Evolutionary conservation across 805 yeast genomes (phyloP).

Genomic region (Candida pini): DNA sequence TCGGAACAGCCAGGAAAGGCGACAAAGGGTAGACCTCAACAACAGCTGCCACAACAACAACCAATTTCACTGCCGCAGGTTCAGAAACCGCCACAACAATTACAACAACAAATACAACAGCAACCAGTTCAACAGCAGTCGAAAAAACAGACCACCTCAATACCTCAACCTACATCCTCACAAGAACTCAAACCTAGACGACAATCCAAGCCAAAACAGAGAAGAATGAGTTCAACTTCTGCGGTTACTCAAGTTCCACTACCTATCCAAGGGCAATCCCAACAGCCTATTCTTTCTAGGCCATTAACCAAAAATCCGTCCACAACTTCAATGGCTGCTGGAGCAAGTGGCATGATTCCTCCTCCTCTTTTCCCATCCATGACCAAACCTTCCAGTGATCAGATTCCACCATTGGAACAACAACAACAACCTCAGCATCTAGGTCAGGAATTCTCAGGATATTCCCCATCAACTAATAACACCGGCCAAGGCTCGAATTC

Average conservation of each 20-base stretch:
- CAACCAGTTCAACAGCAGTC: constrained; percentile 1
- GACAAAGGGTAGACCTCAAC: not conserved
- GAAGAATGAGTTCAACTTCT: constrained; percentile 1
- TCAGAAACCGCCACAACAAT: not conserved
- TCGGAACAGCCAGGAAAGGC: not conserved
- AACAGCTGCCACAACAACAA: not conserved
- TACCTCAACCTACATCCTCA: no score
- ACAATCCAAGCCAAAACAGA: constrained; percentile 3
- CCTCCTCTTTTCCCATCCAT: constrained; percentile 22
- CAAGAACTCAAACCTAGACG: constrained; percentile 4
- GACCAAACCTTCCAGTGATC: not conserved
- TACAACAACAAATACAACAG: constrained; percentile 2
- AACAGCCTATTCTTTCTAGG: not conserved
- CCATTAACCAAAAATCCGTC: constrained; percentile 5
- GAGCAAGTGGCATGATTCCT: constrained; percentile 20
- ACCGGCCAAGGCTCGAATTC: constrained; percentile 7
- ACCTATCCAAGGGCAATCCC: not conserved
- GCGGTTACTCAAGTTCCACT: not conserved
- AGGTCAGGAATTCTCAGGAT: constrained; percentile 3
- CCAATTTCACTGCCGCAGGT: not conserved
- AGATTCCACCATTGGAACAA: not conserved
- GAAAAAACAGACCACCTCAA: not conserved
- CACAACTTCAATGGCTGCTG: constrained; percentile 22
- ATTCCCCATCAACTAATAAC: constrained; percentile 14
- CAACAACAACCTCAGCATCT: not conserved